These are phyloP conservation scores for Fusarium sp. DNA, from an alignment of 2,329 filamentous ascomycete genomes.

Conservation along the genomic window DNA sequence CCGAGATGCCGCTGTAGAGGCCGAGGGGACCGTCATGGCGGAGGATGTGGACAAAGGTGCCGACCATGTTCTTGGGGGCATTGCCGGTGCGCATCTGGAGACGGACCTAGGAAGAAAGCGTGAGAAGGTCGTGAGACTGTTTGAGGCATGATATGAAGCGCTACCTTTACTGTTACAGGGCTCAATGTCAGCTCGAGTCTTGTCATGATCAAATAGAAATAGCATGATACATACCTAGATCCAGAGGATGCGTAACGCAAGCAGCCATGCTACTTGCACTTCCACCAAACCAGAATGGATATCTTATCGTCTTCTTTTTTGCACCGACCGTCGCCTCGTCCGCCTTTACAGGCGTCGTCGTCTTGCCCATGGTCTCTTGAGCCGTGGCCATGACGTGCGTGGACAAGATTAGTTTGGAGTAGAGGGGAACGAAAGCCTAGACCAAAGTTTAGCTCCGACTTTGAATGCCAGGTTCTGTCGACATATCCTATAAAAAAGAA, in stretches of 20 bases:
- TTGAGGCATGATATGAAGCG: not conserved
- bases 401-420: conserved; percentile 3
- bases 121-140: conserved; percentile 7
- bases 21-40: conserved; percentile 79
- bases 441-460: conserved; percentile 28
- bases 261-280: conserved; percentile 93
- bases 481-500: conserved; percentile 6
- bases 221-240: conserved; percentile 74
- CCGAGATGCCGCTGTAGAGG: conserved; percentile 91
- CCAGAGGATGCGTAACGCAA: conserved; percentile 90
- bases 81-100: conserved; percentile 84
- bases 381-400: conserved; percentile 37
- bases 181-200: conserved; percentile 34
- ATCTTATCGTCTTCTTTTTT: conserved; percentile 60
- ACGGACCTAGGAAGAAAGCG: conserved; percentile 73
- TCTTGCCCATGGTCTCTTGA: conserved; percentile 32
- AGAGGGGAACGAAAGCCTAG: conserved; percentile 10
- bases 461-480: conserved; percentile 6
- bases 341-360: conserved; percentile 24
- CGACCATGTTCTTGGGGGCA: conserved; percentile 82
- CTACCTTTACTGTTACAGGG: conserved; percentile 61
- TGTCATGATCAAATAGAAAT: conserved; percentile 8
- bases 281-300: conserved; percentile 96
- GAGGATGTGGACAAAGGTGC: conserved; percentile 86
- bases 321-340: conserved; percentile 49